phyloP scores from a whole-genome alignment of 2,329 filamentous ascomycete species.

The Clarireedia paspali region DNA sequence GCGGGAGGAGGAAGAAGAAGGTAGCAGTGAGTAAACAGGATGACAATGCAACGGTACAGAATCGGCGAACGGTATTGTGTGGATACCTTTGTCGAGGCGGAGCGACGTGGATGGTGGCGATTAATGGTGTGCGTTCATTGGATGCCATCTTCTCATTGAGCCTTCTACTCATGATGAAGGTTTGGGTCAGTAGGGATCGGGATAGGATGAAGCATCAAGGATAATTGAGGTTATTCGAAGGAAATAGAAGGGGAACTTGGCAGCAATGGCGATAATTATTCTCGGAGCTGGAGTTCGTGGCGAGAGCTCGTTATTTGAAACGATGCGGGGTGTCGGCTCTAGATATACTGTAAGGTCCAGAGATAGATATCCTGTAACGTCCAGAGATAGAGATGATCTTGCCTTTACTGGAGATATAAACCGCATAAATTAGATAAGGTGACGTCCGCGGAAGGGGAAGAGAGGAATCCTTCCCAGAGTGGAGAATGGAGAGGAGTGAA shows the following conservation, averaged over 20 bases:
- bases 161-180: constrained; percentile 2
- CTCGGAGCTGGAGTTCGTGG: no score
- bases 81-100: constrained; percentile 46
- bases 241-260: neutral
- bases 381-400: no score
- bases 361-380: no score
- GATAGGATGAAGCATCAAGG: neutral
- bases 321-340: neutral
- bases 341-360: no score
- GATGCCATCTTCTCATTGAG: constrained; percentile 4
- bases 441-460: no score
- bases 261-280: no score
- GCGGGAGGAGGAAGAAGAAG: constrained; percentile 38
- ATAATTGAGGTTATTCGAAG: neutral
- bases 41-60: constrained; percentile 55
- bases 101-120: constrained; percentile 53
- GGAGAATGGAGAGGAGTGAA: no score
- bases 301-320: no score
- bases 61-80: constrained; percentile 54
- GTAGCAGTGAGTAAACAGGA: constrained; percentile 40
- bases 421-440: no score
- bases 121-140: constrained; percentile 54
- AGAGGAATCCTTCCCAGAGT: no score
- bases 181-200: neutral
- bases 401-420: no score